These are phyloP conservation scores for Kernera saxatilis DNA, from an alignment of 345 rosid species.

Conservation along the genomic window DNA sequence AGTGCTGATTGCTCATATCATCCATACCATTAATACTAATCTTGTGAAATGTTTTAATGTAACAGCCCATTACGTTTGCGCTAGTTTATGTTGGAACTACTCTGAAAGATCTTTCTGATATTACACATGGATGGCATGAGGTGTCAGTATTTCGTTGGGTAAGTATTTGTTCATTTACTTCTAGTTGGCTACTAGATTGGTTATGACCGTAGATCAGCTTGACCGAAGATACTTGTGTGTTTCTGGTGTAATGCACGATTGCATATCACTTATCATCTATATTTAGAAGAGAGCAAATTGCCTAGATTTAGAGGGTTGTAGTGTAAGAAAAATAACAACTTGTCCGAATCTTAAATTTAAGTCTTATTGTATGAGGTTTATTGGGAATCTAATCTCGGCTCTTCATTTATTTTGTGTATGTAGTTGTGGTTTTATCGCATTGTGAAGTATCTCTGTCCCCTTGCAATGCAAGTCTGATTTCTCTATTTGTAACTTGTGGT, in stretches of 20 bases:
- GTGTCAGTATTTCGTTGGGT: constrained; percentile 48
- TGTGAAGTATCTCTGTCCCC: background rate
- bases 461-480: background rate
- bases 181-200: background rate
- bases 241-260: background rate
- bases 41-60: constrained; percentile 7
- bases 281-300: background rate
- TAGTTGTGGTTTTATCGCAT: background rate
- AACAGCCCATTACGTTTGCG: constrained; percentile 51
- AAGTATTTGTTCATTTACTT: constrained; percentile 7
- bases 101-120: constrained; percentile 50
- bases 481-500: constrained; percentile 5
- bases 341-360: background rate
- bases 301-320: background rate
- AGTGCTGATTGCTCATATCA: background rate
- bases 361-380: background rate
- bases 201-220: background rate
- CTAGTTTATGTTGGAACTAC: constrained; percentile 56
- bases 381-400: background rate
- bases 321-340: background rate
- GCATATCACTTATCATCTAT: background rate
- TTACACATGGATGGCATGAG: constrained; percentile 48
- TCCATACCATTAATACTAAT: background rate
- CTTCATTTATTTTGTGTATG: background rate
- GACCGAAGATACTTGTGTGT: background rate